Evolutionary conservation across 306 rosid genomes (phyloP), one percentile per base, ranked within the genome.

Genomic region (Prunus persica): DNA sequence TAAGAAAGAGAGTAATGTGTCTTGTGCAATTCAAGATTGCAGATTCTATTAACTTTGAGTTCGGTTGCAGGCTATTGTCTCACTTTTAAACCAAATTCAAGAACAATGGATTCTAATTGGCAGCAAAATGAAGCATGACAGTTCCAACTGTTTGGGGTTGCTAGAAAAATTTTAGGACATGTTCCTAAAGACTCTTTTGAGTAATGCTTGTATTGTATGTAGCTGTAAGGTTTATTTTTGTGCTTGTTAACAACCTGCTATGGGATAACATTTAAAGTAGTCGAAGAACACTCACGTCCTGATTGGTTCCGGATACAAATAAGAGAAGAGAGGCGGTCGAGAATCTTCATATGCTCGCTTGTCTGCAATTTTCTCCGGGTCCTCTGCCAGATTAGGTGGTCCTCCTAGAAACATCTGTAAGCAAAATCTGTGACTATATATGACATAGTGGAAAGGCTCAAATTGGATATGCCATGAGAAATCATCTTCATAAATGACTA

Each of bases 371-470:
- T 75, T 68, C 49, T 80, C 83, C 2, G 79, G 58, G 20, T 80
- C 79, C 76, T 67, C 83, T 8, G 71, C 76, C 34, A 68, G 66
- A 74, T 51, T 68, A 47, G 83, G 43, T 50, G 83, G 79, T 50
- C 79, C 78, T 74, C 76, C 79, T 51, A 74, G 66, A 74, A 80
- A 80, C 79, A 80, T 80, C 79, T 80, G 11, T 22, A 61, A 28
- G 27, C 12, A 57, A 68, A 22, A 45, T 2, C 18, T 54, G 15
- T 55, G 9, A 52, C 11, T 54, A 32, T 52, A 47, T 20, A 56
- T 20, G 62, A 56, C 28, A 11, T 56, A n/a, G 6, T 4, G 28
- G 2, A 56, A 22, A 13, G 28, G 62, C 65, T 38, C 43, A 60
- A 25, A 15, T 6, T 60, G 18, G 45, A 62, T 62, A 28, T 28